A percentile compares a stretch with the other conserved stretches of the same genome.
Evolutionary conservation across 1,284 basidiomycete species (phyloP).

Genomic region (Pterulicium gracile): DNA sequence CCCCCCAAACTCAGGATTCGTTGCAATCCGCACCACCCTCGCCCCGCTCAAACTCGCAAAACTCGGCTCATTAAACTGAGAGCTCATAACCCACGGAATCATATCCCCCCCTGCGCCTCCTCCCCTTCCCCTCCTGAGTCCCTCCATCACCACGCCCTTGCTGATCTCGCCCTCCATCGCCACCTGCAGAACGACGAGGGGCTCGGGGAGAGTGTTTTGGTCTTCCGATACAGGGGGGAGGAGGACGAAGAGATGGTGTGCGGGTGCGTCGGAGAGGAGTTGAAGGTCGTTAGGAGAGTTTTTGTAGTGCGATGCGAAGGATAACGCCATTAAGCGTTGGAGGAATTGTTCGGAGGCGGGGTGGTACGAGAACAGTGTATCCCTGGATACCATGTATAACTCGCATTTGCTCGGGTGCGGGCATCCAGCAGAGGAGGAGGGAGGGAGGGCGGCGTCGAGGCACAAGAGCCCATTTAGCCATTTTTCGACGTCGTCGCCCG

Average conservation of each 20-base stretch:
- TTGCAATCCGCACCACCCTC: constrained; percentile 88
- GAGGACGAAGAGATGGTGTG: constrained; percentile 94
- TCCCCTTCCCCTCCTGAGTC: constrained; percentile 58
- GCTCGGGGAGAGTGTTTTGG: constrained; percentile 80
- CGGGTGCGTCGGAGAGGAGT: constrained; percentile 92
- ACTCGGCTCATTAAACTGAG: constrained; percentile 95
- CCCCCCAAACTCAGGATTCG: constrained; percentile 91
- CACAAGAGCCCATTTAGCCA: constrained; percentile 93
- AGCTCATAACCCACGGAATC: constrained; percentile 95
- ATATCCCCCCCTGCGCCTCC: constrained; percentile 87
- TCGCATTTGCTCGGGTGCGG: constrained; percentile 93
- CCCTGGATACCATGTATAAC: constrained; percentile 91
- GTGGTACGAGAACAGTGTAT: constrained; percentile 96
- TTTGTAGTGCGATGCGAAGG: constrained; percentile 97
- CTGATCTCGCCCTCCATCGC: constrained; percentile 94
- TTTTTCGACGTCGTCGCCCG: constrained; percentile 84
- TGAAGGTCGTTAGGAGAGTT: constrained; percentile 99
- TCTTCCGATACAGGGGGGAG: constrained; percentile 86
- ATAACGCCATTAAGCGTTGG: constrained; percentile 97
- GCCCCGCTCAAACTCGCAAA: constrained; percentile 92
- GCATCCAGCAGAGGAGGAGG: constrained; percentile 39
- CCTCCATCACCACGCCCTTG: constrained; percentile 79
- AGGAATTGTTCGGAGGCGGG: constrained; percentile 95
- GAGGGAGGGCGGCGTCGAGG: constrained; percentile 79
- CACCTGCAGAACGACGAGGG: constrained; percentile 91